A percentile compares a stretch with the other conserved stretches of the same genome.
Conservation (phyloP, 75 land plant species). For the Pinus tabuliformis region DNA sequence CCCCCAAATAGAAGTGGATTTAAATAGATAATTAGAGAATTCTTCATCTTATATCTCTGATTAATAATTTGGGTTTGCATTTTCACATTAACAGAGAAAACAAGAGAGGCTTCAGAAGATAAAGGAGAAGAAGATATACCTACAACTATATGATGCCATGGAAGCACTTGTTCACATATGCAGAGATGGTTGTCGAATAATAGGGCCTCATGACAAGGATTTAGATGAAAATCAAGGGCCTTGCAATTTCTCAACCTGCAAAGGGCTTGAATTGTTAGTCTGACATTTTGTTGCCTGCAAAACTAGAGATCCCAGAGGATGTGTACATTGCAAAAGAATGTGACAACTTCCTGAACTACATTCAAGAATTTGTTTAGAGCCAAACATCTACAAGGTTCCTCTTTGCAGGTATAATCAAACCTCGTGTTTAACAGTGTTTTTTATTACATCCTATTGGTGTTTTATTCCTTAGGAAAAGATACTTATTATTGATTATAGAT, state of each 20-base stretch:
- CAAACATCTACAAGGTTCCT: conserved; percentile 70
- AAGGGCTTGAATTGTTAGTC: conserved; percentile 69
- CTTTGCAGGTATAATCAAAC: conserved; percentile 48
- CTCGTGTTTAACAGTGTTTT: background rate
- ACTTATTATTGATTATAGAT: too few relatives aligned
- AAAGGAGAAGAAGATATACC: conserved; percentile 79
- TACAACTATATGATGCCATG: conserved; percentile 84
- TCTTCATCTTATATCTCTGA: background rate
- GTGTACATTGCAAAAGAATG: conserved; percentile 78
- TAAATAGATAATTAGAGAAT: background rate
- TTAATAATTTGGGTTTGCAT: background rate
- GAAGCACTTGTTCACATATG: conserved; percentile 94
- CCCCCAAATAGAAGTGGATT: background rate
- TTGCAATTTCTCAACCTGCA: conserved; percentile 59
- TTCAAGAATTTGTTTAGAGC: conserved; percentile 58
- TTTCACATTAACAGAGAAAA: conserved; percentile 42
- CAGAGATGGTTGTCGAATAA: conserved; percentile 94
- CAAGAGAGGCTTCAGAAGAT: conserved; percentile 56
- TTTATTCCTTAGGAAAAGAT: too few relatives aligned
- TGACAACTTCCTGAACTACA: conserved; percentile 87
- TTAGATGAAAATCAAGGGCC: conserved; percentile 45
- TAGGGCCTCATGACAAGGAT: conserved; percentile 85
- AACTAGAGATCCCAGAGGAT: conserved; percentile 55
- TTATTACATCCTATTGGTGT: too few relatives aligned
- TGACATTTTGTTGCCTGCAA: conserved; percentile 82